These are phyloP conservation scores for Lentinula aciculospora DNA, from an alignment of 768 basidiomycete species.

Conservation along the genomic window DNA sequence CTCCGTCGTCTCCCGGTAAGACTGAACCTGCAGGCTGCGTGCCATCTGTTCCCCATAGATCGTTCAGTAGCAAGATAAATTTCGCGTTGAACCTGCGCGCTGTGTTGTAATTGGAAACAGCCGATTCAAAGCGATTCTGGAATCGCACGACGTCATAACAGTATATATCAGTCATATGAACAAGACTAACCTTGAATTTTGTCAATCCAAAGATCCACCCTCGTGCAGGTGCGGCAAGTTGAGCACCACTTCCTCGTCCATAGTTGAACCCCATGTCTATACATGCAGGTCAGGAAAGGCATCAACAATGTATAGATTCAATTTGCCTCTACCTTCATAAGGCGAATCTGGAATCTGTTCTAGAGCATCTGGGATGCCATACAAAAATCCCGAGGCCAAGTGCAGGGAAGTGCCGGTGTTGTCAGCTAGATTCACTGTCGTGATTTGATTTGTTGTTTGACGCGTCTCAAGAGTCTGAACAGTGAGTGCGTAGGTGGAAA, in stretches of 20 bases:
- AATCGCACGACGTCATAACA: no score
- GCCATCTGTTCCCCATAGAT: constrained; percentile 17
- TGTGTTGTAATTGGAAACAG: constrained; percentile 16
- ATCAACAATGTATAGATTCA: neutral
- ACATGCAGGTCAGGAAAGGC: neutral
- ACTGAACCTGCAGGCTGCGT: constrained; percentile 14
- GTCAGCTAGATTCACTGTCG: neutral
- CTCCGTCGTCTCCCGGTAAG: constrained; percentile 12
- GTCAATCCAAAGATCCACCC: constrained; percentile 16
- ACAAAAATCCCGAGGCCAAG: constrained; percentile 1
- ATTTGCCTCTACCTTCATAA: neutral
- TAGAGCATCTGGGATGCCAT: neutral
- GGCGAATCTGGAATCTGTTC: neutral
- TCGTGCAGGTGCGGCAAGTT: constrained; percentile 5
- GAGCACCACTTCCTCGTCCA: constrained; percentile 15
- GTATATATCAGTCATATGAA: neutral
- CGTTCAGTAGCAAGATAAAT: constrained; percentile 18
- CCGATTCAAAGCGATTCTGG: constrained; percentile 15
- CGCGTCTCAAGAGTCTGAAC: neutral
- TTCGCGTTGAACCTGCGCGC: constrained; percentile 14
- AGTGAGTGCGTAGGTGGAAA: neutral
- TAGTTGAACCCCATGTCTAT: constrained; percentile 20
- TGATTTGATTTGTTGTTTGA: constrained; percentile 1
- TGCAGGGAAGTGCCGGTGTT: neutral
- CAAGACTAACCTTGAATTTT: constrained; percentile 8